Base-by-base conservation (phyloP, 495 filamentous ascomycete species). In the Tricharina praecox region DNA sequence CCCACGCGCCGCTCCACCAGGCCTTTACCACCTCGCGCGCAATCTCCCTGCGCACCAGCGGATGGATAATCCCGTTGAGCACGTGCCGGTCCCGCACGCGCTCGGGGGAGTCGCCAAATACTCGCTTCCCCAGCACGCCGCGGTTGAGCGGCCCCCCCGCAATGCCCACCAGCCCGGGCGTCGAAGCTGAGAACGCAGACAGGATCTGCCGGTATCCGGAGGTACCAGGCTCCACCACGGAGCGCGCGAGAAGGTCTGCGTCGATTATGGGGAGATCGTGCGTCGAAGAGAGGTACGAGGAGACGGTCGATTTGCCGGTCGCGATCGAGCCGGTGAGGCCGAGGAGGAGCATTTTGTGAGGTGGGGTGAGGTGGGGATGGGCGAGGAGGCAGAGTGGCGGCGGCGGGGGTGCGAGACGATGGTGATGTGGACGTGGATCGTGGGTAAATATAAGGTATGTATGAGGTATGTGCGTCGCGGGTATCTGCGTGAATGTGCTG, bases 301-400 rank as follows among this genome's bases (percentile, higher is more conserved):
- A 93, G 52, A 93, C 88, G 53, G 92, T 97, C 26, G 86, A 92
- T 76, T 97, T 97, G 62, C 92, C 90, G 2, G 92, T 96, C 28
- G 90, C 88, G 62, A 97, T 93, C 50, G 86, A 93, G 66, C 90
- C 90, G 28, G 90, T 97, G 23, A 97, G 78, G 53, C 90, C 90
- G 60, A 97, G 83, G 56, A 97, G 74, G 45, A 97, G 75, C 92
- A 97, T 97, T n/a, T n/a, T n/a, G n/a, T n/a, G n/a, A 41, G 48
- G 68, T 47, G 50, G 1, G 9, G 24, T 2, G 37, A 21, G 35
- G 35, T 38, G 18, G n/a, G n/a, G n/a, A n/a, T n/a, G n/a, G n/a
- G n/a, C n/a, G n/a, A n/a, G n/a, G n/a, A n/a, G n/a, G n/a, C n/a
- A n/a, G n/a, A n/a, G n/a, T n/a, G 35, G 35, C 10, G 18, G 10